Conservation (phyloP, 1,139 yeast species). For the Yamadazyma dushanensis region DNA sequence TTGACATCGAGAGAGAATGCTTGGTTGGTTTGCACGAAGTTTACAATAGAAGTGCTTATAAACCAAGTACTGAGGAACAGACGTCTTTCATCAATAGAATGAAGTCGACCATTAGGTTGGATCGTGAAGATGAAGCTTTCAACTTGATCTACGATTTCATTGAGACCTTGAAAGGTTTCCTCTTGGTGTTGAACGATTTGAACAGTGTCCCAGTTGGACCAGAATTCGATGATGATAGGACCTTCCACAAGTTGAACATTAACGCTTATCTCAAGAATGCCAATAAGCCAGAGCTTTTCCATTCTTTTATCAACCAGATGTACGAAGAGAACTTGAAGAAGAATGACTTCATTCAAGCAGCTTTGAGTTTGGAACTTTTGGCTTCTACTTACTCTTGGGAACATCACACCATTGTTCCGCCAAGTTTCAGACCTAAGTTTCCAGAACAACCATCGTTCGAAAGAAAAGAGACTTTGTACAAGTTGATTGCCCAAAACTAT, state of each 20-base stretch:
- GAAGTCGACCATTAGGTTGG: slow-evolving; percentile 53
- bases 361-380: slow-evolving; percentile 72
- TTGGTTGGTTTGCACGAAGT: slow-evolving; percentile 64
- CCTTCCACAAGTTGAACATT: slow-evolving; percentile 76
- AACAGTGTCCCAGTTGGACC: slow-evolving; percentile 76
- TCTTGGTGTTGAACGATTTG: slow-evolving; percentile 66
- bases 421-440: slow-evolving; percentile 65
- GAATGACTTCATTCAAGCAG: slow-evolving; percentile 77
- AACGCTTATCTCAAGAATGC: slow-evolving; percentile 78
- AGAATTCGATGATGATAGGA: slow-evolving; percentile 85
- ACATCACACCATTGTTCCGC: slow-evolving; percentile 55
- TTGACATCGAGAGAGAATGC: slow-evolving; percentile 65
- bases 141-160: slow-evolving; percentile 52
- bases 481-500: slow-evolving; percentile 71
- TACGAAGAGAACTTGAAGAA: slow-evolving; percentile 64
- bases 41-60: slow-evolving; percentile 56
- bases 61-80: slow-evolving; percentile 59
- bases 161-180: slow-evolving; percentile 60
- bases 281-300: slow-evolving; percentile 77
- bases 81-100: slow-evolving; percentile 51
- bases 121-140: slow-evolving; percentile 68
- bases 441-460: slow-evolving; percentile 82
- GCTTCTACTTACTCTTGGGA: slow-evolving; percentile 82
- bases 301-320: slow-evolving; percentile 74
- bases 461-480: slow-evolving; percentile 72